Percentiles rank a stretch among this genome's conserved stretches.
These are phyloP conservation scores for Saccharomycopsis sp. DNA, from an alignment of 805 yeast genomes.

Conservation along the genomic window DNA sequence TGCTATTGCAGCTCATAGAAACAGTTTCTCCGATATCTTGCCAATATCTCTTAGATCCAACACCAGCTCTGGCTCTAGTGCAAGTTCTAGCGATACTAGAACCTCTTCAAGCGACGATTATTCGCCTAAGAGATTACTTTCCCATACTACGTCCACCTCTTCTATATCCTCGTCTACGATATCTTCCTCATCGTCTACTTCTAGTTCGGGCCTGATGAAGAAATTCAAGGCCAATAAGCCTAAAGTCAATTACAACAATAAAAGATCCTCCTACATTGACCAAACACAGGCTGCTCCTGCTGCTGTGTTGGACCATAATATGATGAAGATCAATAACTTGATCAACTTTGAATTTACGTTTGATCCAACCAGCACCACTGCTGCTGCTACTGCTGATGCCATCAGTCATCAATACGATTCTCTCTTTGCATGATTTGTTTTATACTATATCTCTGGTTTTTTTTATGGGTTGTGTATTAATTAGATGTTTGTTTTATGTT, in stretches of 20 bases:
- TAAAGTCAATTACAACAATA: background rate
- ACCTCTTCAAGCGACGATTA: background rate
- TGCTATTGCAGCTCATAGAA: background rate
- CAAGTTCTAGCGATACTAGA: background rate
- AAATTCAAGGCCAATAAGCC: background rate
- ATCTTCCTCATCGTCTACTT: background rate
- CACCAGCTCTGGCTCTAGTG: background rate
- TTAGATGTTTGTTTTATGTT: background rate
- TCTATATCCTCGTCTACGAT: background rate
- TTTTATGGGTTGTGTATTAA: background rate
- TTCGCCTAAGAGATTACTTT: background rate
- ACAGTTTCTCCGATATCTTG: background rate
- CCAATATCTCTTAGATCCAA: background rate
- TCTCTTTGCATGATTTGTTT: background rate
- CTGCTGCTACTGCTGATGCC: too few relatives aligned
- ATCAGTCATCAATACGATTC: background rate
- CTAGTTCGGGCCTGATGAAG: background rate
- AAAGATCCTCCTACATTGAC: background rate
- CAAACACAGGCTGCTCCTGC: too few relatives aligned
- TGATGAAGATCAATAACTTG: constrained; percentile 5
- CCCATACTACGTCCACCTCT: too few relatives aligned
- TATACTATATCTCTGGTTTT: background rate
- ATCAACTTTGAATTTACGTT: constrained; percentile 12
- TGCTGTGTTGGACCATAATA: background rate
- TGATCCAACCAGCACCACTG: too few relatives aligned